Base-by-base conservation (phyloP, 192 early-diverging fungal species). In the Rhizoclosmatium sp. region DNA sequence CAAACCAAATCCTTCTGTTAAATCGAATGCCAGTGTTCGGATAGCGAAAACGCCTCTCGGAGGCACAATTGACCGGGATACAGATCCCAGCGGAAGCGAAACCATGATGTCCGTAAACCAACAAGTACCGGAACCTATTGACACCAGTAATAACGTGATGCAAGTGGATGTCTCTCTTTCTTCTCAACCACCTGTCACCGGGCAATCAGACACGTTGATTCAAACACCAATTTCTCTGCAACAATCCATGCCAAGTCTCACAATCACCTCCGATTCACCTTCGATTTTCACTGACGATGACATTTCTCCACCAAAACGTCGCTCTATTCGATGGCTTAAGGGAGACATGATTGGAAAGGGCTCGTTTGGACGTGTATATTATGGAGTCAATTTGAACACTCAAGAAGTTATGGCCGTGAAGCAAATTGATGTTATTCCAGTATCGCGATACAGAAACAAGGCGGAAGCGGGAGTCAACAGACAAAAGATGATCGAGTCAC, bases 311-410 rank as follows among this genome's bases (percentile, higher is more conserved):
- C 72, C 72, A 2, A 75, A 7, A 45, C 78, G 69, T 7, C 10
- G 61, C 23, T 47, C 40, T 16, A 69, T 83, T 44, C 71, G 69
- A 47, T 98, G 97, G 96, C 91, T 94, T 69, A 91, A 94, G 82
- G 97, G 97, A 4, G 89, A 92, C 39, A 87, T 94, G 39, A 97
- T 98, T 81, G 97, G 95, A 4, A 85, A 91, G 71, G 97, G 97
- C 7, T 92, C 94, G 7, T 98, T 98, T 89, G 96, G 94, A n/a
- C 91, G 89, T 60, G 97, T 98, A 21, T 98, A 93, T 71, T 88
- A 94, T 67, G 97, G 93, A 1, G 88, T 96, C 78, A 95, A 97
- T 84, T 83, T 93, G 42, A 85, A 89, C 41, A 94, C 89, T 3
- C 93, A 94, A 3, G 95, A 91, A 54, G 85, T 98, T 16, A 97